Evolutionary conservation across 225 moss, liverwort and hornwort species (phyloP), one percentile per base, ranked within the genome.

Genomic region (Pseudisothecium myosuroides): DNA sequence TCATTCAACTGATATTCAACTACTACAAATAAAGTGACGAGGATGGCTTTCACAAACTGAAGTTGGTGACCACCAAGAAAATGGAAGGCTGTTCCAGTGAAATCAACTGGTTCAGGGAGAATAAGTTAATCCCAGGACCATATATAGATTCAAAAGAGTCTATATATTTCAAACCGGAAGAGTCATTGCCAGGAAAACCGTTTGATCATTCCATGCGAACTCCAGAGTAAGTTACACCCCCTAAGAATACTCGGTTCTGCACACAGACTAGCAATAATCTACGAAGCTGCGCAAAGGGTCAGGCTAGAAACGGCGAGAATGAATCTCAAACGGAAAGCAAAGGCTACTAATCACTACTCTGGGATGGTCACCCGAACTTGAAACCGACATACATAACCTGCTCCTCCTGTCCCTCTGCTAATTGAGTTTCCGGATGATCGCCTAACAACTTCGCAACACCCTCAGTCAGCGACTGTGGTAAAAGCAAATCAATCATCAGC

Each of bases 131-230:
- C 84, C 87, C 89, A 87, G 81, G 67, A 87, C 84, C 92, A 87
- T 50, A 82, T 76, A 68, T 72, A 88, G n/a, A n/a, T 85, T 80
- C 86, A 55, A 81, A 87, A 87, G 52, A 83, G 80, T 83, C 83
- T n/a, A n/a, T n/a, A n/a, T n/a, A 88, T 73, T 85, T 86, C 78
- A 82, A 89, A 85, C 83, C 87, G 76, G 55, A 62, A 80, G 91
- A 93, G 88, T 86, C 88, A 50, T 67, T 88, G 93, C 90, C 74
- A 88, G 88, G 86, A 88, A 86, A 88, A 88, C 81, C 88, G 69
- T 91, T 93, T 82, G 91, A 86, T 91, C 80, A 76, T 93, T 91
- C 86, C 85, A 76, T 81, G 86, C 90, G 84, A 90, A 88, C 83
- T 88, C 88, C 81, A 78, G 60, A 88, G 78, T 52, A 86, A 86